These are phyloP conservation scores for Sporobolomyces pararoseus DNA, from an alignment of 768 basidiomycete genomes.

Conservation along the genomic window DNA sequence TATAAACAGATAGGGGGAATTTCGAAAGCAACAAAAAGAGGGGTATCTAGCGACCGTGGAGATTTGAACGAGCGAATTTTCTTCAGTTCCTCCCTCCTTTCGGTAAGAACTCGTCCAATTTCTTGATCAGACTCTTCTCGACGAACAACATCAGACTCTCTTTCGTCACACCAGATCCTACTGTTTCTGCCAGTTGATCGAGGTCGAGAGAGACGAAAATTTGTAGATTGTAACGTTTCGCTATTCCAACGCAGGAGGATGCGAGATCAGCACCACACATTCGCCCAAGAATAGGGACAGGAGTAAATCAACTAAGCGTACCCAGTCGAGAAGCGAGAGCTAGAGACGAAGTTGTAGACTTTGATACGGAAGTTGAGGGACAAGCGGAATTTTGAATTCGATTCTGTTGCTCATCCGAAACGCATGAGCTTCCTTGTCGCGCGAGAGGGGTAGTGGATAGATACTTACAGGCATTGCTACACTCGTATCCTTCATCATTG, in stretches of 20 bases:
- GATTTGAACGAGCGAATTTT: too few species aligned
- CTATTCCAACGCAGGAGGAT: neutral
- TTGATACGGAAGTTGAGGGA: conserved; percentile 11
- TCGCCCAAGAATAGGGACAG: too few species aligned
- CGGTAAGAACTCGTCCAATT: conserved; percentile 4
- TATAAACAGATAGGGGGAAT: too few species aligned
- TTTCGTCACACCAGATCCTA: conserved; percentile 1
- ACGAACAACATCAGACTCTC: conserved; percentile 11
- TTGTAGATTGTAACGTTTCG: conserved; percentile 37
- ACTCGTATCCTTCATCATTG: conserved; percentile 16
- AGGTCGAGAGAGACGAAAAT: conserved; percentile 42
- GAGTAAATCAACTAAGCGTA: too few species aligned
- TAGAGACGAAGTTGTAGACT: conserved; percentile 11
- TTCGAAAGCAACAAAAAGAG: too few species aligned
- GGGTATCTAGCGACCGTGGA: too few species aligned
- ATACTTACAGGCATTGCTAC: conserved; percentile 30
- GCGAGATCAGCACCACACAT: too few species aligned
- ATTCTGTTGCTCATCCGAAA: neutral
- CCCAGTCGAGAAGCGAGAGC: conserved; percentile 20
- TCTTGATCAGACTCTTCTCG: conserved; percentile 18
- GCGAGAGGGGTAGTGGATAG: neutral
- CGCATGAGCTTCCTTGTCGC: neutral
- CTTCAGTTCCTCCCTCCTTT: neutral
- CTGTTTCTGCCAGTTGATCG: neutral
- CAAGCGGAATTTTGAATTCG: neutral